Conservation (phyloP, 371 early-diverging fungal species). For the Mucor lusitanicus region DNA sequence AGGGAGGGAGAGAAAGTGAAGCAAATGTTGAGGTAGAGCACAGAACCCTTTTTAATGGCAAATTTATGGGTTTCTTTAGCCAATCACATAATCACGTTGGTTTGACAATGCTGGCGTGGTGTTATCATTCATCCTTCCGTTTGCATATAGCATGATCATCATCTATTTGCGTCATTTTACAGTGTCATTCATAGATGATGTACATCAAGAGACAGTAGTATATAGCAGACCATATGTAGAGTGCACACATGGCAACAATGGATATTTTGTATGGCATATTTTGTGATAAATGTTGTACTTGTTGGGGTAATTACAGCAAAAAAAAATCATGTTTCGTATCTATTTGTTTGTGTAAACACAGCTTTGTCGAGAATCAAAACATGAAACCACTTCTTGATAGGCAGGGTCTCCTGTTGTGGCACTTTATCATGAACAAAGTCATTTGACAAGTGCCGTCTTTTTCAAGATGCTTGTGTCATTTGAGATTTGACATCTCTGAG, state of each 20-base stretch:
- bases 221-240: background rate
- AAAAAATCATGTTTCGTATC: background rate
- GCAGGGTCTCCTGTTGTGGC: background rate
- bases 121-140: background rate
- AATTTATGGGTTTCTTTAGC: background rate
- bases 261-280: background rate
- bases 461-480: too few relatives aligned
- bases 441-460: too few relatives aligned
- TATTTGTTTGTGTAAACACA: background rate
- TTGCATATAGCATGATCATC: background rate
- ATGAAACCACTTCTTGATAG: background rate
- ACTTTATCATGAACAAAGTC: background rate
- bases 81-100: constrained; percentile 3
- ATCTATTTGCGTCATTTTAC: background rate
- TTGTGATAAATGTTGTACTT: background rate
- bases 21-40: background rate
- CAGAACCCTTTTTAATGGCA: background rate
- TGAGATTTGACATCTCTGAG: too few relatives aligned
- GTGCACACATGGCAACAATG: background rate
- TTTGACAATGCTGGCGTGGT: background rate
- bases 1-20: background rate
- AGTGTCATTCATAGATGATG: background rate
- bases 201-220: background rate
- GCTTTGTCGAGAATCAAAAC: background rate
- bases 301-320: background rate